Evolutionary conservation across 2,329 filamentous ascomycete genomes (phyloP).

Genomic region (Hypoxylon sp.): DNA sequence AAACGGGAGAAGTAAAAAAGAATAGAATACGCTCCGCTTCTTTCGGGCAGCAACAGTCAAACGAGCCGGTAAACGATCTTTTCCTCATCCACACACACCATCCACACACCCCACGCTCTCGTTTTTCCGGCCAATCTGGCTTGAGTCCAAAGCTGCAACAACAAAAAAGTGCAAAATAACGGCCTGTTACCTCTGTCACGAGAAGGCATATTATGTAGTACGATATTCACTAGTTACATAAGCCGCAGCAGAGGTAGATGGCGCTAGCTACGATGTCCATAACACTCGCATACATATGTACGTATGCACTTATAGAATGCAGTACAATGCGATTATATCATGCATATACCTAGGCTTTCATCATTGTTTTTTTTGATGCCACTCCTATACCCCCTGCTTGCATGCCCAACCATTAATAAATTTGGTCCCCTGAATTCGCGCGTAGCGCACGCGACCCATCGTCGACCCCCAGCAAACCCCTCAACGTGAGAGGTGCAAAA

Average conservation of each 20-base stretch:
- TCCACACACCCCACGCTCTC: constrained; percentile 39
- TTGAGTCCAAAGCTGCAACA: constrained; percentile 13
- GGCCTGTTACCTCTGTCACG: constrained; percentile 26
- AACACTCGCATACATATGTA: constrained; percentile 38
- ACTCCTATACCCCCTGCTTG: constrained; percentile 37
- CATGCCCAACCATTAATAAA: constrained; percentile 28
- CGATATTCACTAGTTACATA: constrained; percentile 4
- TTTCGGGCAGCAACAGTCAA: constrained; percentile 58
- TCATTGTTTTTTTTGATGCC: constrained; percentile 27
- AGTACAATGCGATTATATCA: constrained; percentile 30
- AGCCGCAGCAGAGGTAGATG: constrained; percentile 32
- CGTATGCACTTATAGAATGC: constrained; percentile 16
- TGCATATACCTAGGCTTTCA: constrained; percentile 3
- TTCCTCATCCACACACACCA: constrained; percentile 44
- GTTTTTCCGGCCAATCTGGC: constrained; percentile 38
- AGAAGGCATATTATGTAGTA: constrained; percentile 15
- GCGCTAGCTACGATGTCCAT: constrained; percentile 24
- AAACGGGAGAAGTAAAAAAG: constrained; percentile 47
- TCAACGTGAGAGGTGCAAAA: constrained; percentile 22
- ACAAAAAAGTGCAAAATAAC: constrained; percentile 16
- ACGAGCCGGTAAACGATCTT: constrained; percentile 53
- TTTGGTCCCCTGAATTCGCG: constrained; percentile 44
- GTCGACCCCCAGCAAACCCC: constrained; percentile 29
- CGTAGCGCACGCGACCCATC: constrained; percentile 37
- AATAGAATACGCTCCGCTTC: constrained; percentile 48